phyloP scores from a whole-genome alignment of 2,329 filamentous ascomycete species.

The Zymoseptoria tritici region DNA sequence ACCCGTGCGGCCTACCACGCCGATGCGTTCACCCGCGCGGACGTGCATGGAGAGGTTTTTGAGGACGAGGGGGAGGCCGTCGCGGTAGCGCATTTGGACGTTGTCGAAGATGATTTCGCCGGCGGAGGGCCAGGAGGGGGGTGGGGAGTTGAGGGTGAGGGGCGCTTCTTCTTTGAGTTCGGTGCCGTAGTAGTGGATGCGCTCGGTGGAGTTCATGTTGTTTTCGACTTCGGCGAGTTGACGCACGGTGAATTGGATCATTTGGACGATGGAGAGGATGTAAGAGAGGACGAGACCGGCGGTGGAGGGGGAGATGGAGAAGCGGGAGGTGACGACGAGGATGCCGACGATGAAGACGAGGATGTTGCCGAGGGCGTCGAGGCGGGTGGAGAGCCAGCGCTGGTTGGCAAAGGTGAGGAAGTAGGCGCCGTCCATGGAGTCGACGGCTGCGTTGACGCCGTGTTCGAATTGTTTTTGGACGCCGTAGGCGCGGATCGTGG shows the following conservation, averaged over 20 bases:
- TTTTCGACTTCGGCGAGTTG: conserved; percentile 95
- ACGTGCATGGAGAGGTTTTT: conserved; percentile 57
- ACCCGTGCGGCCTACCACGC: conserved; percentile 73
- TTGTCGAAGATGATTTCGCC: conserved; percentile 57
- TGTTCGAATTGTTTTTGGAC: conserved; percentile 65
- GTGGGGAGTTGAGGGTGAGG: conserved; percentile 64
- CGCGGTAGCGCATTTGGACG: conserved; percentile 47
- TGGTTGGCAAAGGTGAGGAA: conserved; percentile 95
- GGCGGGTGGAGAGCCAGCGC: conserved; percentile 78
- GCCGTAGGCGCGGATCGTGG: conserved; percentile 85
- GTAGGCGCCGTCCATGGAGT: conserved; percentile 90
- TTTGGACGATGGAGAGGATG: conserved; percentile 85
- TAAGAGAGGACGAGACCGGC: conserved; percentile 85
- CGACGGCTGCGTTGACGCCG: conserved; percentile 65
- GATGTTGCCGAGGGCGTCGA: conserved; percentile 75
- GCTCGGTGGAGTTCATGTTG: conserved; percentile 94
- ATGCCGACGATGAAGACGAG: conserved; percentile 86
- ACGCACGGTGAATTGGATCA: conserved; percentile 91
- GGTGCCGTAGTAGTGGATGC: conserved; percentile 81
- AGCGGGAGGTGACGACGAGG: conserved; percentile 83
- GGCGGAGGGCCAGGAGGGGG: conserved; percentile 72
- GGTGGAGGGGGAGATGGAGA: conserved; percentile 75
- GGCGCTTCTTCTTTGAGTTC: conserved; percentile 85
- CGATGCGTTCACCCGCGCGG: conserved; percentile 67
- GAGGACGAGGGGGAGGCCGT: conserved; percentile 42